A percentile compares a stretch with the other conserved stretches of the same genome.
phyloP scores from a whole-genome alignment of 2,329 filamentous ascomycete genomes.

The Penicillium sp. region DNA sequence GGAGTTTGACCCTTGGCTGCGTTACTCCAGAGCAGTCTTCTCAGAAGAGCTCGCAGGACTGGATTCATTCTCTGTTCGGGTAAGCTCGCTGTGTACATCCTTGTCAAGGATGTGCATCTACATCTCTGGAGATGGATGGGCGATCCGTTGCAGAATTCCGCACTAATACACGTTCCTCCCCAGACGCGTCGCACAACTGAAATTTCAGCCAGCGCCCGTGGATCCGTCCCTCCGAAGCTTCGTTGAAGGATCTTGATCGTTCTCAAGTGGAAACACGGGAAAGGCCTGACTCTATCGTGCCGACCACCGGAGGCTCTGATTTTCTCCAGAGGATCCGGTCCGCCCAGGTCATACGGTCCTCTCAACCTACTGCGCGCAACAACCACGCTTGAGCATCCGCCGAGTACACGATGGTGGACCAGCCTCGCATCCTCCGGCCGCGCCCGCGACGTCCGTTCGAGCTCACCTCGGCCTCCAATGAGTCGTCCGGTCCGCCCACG shows the following conservation, averaged over 20 bases:
- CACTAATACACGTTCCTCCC: slow-evolving; percentile 3
- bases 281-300: slow-evolving; percentile 1
- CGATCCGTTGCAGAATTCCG: no score
- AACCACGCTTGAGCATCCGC: background rate
- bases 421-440: slow-evolving; percentile 62
- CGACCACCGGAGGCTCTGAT: slow-evolving; percentile 10
- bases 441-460: slow-evolving; percentile 70
- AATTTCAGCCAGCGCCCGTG: slow-evolving; percentile 1
- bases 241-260: background rate
- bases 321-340: background rate
- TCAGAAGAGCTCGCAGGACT: no score
- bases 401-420: slow-evolving; percentile 32
- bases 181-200: slow-evolving; percentile 9
- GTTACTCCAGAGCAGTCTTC: no score
- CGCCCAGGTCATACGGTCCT: no score
- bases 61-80: no score
- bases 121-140: no score
- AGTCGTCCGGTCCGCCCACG: slow-evolving; percentile 43
- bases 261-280: slow-evolving; percentile 1
- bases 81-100: no score
- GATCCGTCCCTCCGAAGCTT: background rate
- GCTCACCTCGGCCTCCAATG: slow-evolving; percentile 49
- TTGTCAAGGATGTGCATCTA: no score
- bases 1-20: no score
- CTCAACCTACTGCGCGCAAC: slow-evolving; percentile 1